phyloP scores from a whole-genome alignment of 805 yeast species.

The Yamadazyma sp. region DNA sequence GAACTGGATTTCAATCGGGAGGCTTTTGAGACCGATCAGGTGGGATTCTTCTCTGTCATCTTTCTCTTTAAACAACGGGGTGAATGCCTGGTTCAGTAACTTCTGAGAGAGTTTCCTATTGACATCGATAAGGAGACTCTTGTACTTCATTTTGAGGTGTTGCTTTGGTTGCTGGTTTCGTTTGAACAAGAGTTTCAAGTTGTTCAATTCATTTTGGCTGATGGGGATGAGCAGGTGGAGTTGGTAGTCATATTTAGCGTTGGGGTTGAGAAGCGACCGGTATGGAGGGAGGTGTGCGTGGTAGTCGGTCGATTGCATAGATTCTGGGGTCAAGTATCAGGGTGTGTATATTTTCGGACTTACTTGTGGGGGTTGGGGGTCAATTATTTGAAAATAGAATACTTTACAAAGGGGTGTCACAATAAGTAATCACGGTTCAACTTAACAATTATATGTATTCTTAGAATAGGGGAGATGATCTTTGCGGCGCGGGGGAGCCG shows the following conservation, averaged over 20 bases:
- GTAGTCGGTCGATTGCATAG: slow-evolving; percentile 18
- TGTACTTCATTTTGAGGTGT: slow-evolving; percentile 47
- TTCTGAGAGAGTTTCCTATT: slow-evolving; percentile 41
- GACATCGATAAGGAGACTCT: slow-evolving; percentile 49
- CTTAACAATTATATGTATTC: too few relatives aligned
- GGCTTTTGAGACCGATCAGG: slow-evolving; percentile 7
- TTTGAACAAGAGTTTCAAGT: slow-evolving; percentile 5
- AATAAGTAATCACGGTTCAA: too few relatives aligned
- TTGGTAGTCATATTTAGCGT: slow-evolving; percentile 49
- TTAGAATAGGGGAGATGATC: too few relatives aligned
- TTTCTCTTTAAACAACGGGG: not conserved
- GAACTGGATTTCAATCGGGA: slow-evolving; percentile 47
- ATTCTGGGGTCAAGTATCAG: too few relatives aligned
- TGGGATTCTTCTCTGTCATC: not conserved
- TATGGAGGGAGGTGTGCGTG: slow-evolving; percentile 48
- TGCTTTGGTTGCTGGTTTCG: slow-evolving; percentile 9
- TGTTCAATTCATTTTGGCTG: slow-evolving; percentile 32
- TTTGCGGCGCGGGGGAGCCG: too few relatives aligned
- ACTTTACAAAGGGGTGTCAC: too few relatives aligned
- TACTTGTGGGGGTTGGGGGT: too few relatives aligned
- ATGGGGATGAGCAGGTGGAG: slow-evolving; percentile 44
- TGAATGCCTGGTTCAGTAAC: slow-evolving; percentile 3
- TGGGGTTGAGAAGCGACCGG: slow-evolving; percentile 51
- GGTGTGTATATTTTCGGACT: too few relatives aligned
- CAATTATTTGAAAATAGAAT: too few relatives aligned